Evolutionary conservation across 2,329 filamentous ascomycete species (phyloP).

Genomic region (Cladosporium austrohemisphaericum): DNA sequence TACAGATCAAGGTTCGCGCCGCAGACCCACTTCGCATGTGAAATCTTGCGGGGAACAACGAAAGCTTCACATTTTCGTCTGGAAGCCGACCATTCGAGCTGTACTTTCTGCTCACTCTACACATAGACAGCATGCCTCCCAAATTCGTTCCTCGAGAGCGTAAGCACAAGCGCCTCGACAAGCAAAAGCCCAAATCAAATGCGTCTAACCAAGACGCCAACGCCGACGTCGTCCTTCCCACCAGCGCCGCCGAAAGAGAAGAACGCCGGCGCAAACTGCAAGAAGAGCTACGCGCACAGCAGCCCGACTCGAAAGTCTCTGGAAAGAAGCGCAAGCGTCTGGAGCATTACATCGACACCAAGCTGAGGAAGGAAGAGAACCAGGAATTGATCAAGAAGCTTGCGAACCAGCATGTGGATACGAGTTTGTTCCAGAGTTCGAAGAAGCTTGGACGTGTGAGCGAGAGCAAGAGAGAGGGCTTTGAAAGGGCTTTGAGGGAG

Average conservation of each 20-base stretch:
- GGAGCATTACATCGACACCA: conserved; percentile 76
- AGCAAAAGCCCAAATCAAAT: conserved; percentile 37
- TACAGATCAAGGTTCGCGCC: conserved; percentile 5
- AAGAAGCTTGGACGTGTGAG: conserved; percentile 69
- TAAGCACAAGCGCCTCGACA: conserved; percentile 62
- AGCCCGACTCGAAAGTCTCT: conserved; percentile 55
- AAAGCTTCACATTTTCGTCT: conserved; percentile 14
- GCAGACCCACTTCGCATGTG: conserved; percentile 16
- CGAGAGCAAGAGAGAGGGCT: conserved; percentile 67
- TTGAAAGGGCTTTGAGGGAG: conserved; percentile 62
- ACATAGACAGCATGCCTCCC: conserved; percentile 38
- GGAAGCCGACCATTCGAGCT: background rate
- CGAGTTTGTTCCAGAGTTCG: conserved; percentile 72
- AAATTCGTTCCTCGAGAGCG: conserved; percentile 55
- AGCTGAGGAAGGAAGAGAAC: conserved; percentile 92
- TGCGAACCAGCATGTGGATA: conserved; percentile 74
- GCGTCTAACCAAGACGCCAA: conserved; percentile 51
- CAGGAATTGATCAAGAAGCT: conserved; percentile 78
- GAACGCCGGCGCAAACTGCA: conserved; percentile 50
- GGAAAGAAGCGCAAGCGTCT: conserved; percentile 65
- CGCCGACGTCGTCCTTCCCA: conserved; percentile 43
- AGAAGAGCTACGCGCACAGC: conserved; percentile 52
- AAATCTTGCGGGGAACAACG: background rate
- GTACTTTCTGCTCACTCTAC: no score
- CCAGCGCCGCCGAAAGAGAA: conserved; percentile 52